A percentile compares a stretch with the other conserved stretches of the same genome.
Evolutionary conservation across 1,139 yeast genomes (phyloP).

Genomic region (Yamadazyma taylorii): DNA sequence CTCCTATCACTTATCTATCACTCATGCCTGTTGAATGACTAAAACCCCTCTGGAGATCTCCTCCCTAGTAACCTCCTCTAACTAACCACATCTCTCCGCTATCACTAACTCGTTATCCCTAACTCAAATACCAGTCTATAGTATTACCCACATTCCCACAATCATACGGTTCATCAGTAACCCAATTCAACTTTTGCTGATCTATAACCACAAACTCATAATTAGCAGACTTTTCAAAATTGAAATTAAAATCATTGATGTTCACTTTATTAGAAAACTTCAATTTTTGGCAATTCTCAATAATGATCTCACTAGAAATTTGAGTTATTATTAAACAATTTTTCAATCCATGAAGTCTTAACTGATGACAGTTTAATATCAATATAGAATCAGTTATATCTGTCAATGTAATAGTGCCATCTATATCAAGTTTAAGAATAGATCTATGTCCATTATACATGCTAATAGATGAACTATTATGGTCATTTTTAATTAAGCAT

Average conservation of each 20-base stretch:
- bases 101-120: too few species aligned
- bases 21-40: too few species aligned
- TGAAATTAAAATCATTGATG: constrained; percentile 15
- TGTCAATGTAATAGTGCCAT: constrained; percentile 35
- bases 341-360: constrained; percentile 34
- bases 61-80: too few species aligned
- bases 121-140: too few species aligned
- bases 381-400: constrained; percentile 25
- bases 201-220: constrained; percentile 1
- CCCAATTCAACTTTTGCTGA: background rate
- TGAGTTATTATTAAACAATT: constrained; percentile 23
- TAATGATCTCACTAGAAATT: constrained; percentile 27
- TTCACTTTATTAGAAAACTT: constrained; percentile 8
- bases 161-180: background rate
- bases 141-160: background rate
- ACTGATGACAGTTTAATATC: constrained; percentile 37
- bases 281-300: constrained; percentile 31
- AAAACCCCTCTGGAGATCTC: too few species aligned
- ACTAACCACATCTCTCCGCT: too few species aligned
- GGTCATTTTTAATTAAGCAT: constrained; percentile 13
- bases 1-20: background rate
- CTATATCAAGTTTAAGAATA: constrained; percentile 21
- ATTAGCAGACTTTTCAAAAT: constrained; percentile 7
- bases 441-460: constrained; percentile 21
- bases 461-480: constrained; percentile 23